A percentile compares a stretch with the other conserved stretches of the same genome.
These are phyloP conservation scores for Plasmodium malariae DNA, from an alignment of 169 alveolate species.

Conservation along the genomic window DNA sequence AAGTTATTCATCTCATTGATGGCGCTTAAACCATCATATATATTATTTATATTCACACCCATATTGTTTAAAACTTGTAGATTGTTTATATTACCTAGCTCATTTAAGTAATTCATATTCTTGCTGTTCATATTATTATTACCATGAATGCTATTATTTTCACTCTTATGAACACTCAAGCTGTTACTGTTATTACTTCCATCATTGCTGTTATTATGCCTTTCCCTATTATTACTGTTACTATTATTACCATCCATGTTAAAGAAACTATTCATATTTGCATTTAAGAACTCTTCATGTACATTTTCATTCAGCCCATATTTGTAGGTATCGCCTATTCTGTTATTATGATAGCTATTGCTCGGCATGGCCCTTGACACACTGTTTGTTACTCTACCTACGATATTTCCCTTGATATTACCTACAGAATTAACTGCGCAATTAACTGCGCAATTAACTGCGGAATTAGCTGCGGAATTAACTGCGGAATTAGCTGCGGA, in stretches of 20 bases:
- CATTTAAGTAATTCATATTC: background rate
- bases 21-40: too few relatives aligned
- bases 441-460: background rate
- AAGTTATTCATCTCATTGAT: background rate
- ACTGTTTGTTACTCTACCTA: too few relatives aligned
- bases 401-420: background rate
- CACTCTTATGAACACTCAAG: background rate
- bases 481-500: background rate
- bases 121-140: background rate
- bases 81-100: background rate
- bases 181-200: background rate
- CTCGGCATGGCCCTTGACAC: too few relatives aligned
- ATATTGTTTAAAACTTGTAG: background rate
- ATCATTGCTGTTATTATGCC: background rate
- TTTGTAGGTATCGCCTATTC: background rate
- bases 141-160: too few relatives aligned
- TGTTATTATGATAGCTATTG: background rate
- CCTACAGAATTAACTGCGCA: background rate
- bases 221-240: background rate
- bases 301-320: background rate
- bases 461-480: background rate
- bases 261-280: background rate
- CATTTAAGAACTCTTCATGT: background rate
- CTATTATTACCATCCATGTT: background rate
- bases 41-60: background rate